These are phyloP conservation scores for Excoecaria cochinchinensis DNA, from an alignment of 345 rosid genomes.

Conservation along the genomic window DNA sequence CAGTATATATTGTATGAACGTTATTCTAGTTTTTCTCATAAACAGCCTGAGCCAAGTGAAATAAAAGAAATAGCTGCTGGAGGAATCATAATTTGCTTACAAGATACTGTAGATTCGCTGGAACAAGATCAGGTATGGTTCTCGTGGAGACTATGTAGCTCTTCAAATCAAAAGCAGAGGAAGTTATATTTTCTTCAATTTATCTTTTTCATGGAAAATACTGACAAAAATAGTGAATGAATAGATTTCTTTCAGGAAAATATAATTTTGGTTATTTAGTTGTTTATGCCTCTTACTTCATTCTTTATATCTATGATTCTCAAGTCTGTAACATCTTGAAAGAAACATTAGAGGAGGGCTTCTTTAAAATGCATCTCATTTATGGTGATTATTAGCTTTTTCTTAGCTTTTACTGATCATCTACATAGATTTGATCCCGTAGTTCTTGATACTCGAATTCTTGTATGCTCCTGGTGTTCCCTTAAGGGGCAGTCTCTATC, in stretches of 20 bases:
- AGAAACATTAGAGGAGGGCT: background rate
- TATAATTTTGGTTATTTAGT: background rate
- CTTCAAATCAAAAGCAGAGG: background rate
- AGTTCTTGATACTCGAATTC: background rate
- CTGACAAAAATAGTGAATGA: background rate
- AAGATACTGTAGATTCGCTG: slow-evolving; percentile 80
- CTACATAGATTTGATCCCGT: background rate
- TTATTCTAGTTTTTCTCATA: slow-evolving; percentile 16
- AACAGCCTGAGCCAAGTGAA: slow-evolving; percentile 80
- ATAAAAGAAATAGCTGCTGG: slow-evolving; percentile 74
- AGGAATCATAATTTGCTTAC: slow-evolving; percentile 88
- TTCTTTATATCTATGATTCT: background rate
- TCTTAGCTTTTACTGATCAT: slow-evolving; percentile 1
- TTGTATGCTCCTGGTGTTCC: background rate
- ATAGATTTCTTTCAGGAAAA: background rate
- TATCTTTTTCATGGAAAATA: background rate
- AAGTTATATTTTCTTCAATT: background rate
- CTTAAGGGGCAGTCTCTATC: background rate
- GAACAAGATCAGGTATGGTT: slow-evolving; percentile 69
- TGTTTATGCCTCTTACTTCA: background rate
- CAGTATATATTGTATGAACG: background rate
- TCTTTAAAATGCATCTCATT: background rate
- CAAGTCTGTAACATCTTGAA: background rate
- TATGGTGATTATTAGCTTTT: background rate
- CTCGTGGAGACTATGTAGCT: background rate